A percentile compares a stretch with the other conserved stretches of the same genome.
These are phyloP conservation scores for Magnolia changhungtana DNA, from an alignment of 164 flowering plant species.

Conservation along the genomic window DNA sequence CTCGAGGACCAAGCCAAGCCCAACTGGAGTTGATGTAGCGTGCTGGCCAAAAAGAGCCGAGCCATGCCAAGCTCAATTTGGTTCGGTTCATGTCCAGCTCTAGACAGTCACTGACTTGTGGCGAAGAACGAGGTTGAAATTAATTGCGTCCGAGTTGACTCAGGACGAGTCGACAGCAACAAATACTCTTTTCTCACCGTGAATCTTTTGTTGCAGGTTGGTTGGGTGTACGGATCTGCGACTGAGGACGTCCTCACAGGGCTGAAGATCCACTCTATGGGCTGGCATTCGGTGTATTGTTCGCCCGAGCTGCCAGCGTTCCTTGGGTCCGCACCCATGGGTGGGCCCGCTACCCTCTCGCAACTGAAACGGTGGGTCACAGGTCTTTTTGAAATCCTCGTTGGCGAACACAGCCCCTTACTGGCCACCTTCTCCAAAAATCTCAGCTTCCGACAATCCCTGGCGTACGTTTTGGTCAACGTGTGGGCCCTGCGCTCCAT, in stretches of 20 bases:
- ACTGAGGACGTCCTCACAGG: slow-evolving; percentile 60
- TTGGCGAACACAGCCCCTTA: slow-evolving; percentile 38
- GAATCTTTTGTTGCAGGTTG: slow-evolving; percentile 31
- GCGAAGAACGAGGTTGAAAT: too few species aligned
- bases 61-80: background rate
- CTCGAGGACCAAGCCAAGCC: too few species aligned
- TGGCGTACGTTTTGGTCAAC: slow-evolving; percentile 23
- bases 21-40: too few species aligned
- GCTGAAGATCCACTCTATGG: slow-evolving; percentile 41
- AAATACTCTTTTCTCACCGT: background rate
- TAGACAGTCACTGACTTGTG: background rate
- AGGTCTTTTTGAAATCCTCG: slow-evolving; percentile 47
- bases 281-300: slow-evolving; percentile 33
- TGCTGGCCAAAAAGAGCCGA: too few species aligned
- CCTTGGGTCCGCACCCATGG: slow-evolving; percentile 50
- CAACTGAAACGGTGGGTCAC: slow-evolving; percentile 64
- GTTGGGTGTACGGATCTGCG: slow-evolving; percentile 56
- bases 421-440: slow-evolving; percentile 19
- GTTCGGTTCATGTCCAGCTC: background rate
- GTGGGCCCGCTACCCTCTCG: slow-evolving; percentile 30
- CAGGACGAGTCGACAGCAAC: background rate
- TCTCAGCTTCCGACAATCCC: slow-evolving; percentile 42
- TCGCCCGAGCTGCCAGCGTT: slow-evolving; percentile 42
- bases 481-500: slow-evolving; percentile 38
- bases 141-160: background rate